Conservation (phyloP, 2,329 filamentous ascomycete genomes). For the Geosmithia putterillii region DNA sequence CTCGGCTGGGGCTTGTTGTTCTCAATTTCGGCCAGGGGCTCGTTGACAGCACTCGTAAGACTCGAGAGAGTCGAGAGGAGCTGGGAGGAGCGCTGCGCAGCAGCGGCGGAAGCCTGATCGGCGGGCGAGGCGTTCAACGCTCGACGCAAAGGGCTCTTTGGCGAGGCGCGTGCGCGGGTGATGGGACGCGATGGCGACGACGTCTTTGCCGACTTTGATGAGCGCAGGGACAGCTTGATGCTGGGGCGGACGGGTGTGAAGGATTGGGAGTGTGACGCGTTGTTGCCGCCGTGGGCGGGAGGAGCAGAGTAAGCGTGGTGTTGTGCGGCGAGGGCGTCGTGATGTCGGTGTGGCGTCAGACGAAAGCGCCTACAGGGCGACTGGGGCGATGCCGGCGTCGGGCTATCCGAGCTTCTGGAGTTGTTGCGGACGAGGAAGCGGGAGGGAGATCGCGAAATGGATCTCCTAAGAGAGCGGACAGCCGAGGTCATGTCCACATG, state of each 20-base stretch:
- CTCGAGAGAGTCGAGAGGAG: no score
- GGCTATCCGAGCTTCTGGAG: slow-evolving; percentile 34
- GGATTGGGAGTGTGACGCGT: slow-evolving; percentile 32
- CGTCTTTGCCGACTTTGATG: slow-evolving; percentile 47
- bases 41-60: not conserved
- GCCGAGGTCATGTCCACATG: slow-evolving; percentile 73
- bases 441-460: slow-evolving; percentile 86
- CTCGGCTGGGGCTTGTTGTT: slow-evolving; percentile 21
- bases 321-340: slow-evolving; percentile 13
- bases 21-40: slow-evolving; percentile 23
- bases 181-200: slow-evolving; percentile 38
- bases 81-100: slow-evolving; percentile 6
- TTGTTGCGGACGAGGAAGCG: slow-evolving; percentile 55
- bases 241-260: slow-evolving; percentile 55
- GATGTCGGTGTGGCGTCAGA: slow-evolving; percentile 17
- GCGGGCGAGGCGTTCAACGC: slow-evolving; percentile 52
- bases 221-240: slow-evolving; percentile 53
- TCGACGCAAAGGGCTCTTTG: slow-evolving; percentile 72
- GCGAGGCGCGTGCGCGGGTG: slow-evolving; percentile 56
- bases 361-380: slow-evolving; percentile 35
- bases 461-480: slow-evolving; percentile 73
- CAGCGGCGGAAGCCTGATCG: slow-evolving; percentile 54
- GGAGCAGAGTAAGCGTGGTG: slow-evolving; percentile 20
- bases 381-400: slow-evolving; percentile 33
- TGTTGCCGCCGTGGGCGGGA: slow-evolving; percentile 12